Percentiles rank a stretch among this genome's conserved stretches.
Conservation (phyloP, 2,329 filamentous ascomycete genomes). For the Xylaria sp. region DNA sequence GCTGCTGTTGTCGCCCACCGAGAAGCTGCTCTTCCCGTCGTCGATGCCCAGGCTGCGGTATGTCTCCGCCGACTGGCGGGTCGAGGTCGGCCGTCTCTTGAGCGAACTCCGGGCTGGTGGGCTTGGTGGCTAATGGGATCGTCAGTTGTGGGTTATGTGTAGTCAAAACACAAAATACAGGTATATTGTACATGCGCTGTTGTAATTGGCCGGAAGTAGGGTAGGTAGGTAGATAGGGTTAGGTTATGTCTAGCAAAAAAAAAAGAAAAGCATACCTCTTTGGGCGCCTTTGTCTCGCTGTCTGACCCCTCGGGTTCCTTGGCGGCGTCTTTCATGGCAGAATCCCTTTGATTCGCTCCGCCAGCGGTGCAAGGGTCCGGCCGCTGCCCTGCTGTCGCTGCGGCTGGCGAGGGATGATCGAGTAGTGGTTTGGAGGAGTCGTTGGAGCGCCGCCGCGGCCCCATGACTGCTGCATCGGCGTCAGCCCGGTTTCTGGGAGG, state of each 20-base stretch:
- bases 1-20: slow-evolving; percentile 10
- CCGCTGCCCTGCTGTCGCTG: background rate
- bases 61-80: slow-evolving; percentile 23
- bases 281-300: slow-evolving; percentile 4
- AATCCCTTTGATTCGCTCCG: background rate
- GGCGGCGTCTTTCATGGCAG: background rate
- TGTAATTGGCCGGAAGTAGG: slow-evolving; percentile 3
- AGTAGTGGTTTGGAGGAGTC: background rate
- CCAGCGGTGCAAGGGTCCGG: background rate
- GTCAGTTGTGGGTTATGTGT: slow-evolving; percentile 8
- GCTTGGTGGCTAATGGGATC: slow-evolving; percentile 8
- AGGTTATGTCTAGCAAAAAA: background rate
- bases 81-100: slow-evolving; percentile 17
- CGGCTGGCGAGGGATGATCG: background rate
- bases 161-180: background rate
- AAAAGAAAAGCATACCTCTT: slow-evolving; percentile 27
- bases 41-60: background rate
- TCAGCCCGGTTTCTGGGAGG: slow-evolving; percentile 1
- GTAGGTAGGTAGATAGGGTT: background rate
- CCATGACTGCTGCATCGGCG: background rate
- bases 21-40: slow-evolving; percentile 9
- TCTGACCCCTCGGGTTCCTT: slow-evolving; percentile 4
- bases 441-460: background rate
- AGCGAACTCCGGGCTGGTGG: slow-evolving; percentile 7
- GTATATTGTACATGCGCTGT: background rate